A percentile compares a stretch with the other conserved stretches of the same genome.
These are phyloP conservation scores for Monosporascus ibericus DNA, from an alignment of 2,329 filamentous ascomycete genomes.

Conservation along the genomic window DNA sequence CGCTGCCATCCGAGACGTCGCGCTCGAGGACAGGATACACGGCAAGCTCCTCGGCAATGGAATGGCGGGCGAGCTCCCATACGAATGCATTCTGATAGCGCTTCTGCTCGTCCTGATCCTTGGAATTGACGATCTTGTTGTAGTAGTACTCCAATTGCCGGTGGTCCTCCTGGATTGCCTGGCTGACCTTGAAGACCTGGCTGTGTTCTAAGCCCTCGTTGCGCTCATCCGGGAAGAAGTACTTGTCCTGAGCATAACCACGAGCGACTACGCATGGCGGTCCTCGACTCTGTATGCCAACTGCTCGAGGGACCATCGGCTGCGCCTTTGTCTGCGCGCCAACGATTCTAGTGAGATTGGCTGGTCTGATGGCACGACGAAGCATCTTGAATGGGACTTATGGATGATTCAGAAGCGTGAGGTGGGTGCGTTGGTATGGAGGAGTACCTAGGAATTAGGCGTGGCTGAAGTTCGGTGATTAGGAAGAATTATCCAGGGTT, in stretches of 20 bases:
- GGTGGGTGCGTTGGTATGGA: too few species aligned
- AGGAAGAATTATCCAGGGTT: too few species aligned
- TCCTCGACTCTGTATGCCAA: not conserved
- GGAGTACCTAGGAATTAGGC: too few species aligned
- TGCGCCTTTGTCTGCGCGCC: too few species aligned
- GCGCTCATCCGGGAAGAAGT: conserved; percentile 6
- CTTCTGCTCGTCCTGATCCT: conserved; percentile 34
- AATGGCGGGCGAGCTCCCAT: conserved; percentile 47
- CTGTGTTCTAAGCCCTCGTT: conserved; percentile 7
- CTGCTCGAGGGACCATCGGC: too few species aligned
- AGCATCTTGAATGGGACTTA: too few species aligned
- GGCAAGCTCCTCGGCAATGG: conserved; percentile 43
- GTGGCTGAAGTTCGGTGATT: too few species aligned
- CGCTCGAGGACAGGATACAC: conserved; percentile 41
- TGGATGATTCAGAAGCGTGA: too few species aligned
- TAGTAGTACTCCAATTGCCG: conserved; percentile 28
- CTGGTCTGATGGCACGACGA: too few species aligned
- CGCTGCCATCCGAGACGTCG: conserved; percentile 30
- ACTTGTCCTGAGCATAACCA: not conserved
- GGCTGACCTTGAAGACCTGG: conserved; percentile 8
- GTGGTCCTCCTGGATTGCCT: conserved; percentile 18
- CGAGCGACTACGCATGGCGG: not conserved
- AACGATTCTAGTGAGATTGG: too few species aligned
- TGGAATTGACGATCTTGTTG: conserved; percentile 33
- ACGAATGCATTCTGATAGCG: conserved; percentile 45